Base-by-base conservation (phyloP, 2,329 filamentous ascomycete species). In the Celoporthe dispersa region DNA sequence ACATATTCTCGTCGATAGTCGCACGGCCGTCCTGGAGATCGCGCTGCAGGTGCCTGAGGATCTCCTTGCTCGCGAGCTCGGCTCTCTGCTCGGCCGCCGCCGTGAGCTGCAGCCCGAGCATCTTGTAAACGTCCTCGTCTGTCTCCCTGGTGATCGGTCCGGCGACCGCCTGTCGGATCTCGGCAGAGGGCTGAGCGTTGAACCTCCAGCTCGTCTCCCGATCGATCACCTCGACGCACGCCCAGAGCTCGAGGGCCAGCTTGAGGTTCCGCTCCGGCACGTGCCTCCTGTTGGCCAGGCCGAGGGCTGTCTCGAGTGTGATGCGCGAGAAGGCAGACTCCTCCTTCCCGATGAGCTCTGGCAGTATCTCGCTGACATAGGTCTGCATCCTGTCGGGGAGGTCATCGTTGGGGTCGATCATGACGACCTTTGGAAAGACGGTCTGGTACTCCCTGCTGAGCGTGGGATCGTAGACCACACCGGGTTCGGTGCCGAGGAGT, bases 81-180 rank as follows among this genome's bases (percentile, higher is more conserved):
- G 89, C 88, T 75, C 89, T 90, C 69, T 88, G 85, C 77, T 91
- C 89, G 1, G 88, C 87, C 0, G 87, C 88, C 0, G 89, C 88
- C 64, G 88, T 89, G 60, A 91, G 83, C 77, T 91, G 89, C 77
- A 89, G 85, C 74, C 86, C 87, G 68, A 91, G 86, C 71, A 88
- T 88, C 53, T 85, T 87, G 76, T 89, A 91, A 3, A 85, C 84
- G 69, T 89, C 86, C 48, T 84, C 83, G 57, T 88, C 84, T 9
- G 83, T 83, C 53, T 85, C 84, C 66, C 88, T 86, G 53, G 84
- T 84, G 70, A 89, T 86, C 73, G 80, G 81, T 22, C 82, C 80
- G 19, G 81, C 79, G 25, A 82, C 78, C 44, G 81, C 78, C 7
- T 79, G 62, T 9, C 65, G 81, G 19, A 82, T 78, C 19, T 37